phyloP scores from a whole-genome alignment of 768 basidiomycete species.

The Termitomyces sp. region DNA sequence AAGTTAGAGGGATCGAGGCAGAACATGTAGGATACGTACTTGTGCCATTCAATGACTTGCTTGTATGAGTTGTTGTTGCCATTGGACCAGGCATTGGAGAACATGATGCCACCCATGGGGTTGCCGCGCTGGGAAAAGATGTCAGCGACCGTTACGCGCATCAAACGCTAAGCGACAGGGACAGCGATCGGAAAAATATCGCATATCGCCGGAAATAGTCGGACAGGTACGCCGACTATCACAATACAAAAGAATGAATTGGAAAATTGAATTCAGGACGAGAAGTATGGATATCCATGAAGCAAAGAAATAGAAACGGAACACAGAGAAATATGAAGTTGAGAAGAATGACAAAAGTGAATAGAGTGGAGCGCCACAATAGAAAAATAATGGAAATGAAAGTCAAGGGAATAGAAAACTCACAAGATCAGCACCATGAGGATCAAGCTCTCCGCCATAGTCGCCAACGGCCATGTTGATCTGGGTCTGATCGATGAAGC shows the following conservation, averaged over 20 bases:
- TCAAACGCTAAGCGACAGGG: constrained; percentile 4
- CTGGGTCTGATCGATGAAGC: constrained; percentile 49
- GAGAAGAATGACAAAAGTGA: background rate
- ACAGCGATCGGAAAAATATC: background rate
- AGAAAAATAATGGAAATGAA: background rate
- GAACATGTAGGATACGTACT: constrained; percentile 30
- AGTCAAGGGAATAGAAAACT: background rate
- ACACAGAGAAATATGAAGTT: background rate
- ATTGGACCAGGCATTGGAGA: constrained; percentile 46
- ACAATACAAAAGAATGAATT: background rate
- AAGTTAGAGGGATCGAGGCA: background rate
- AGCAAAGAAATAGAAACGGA: background rate
- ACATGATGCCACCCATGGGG: constrained; percentile 69
- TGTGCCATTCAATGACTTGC: constrained; percentile 67
- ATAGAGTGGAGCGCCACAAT: background rate
- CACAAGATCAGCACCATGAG: constrained; percentile 48
- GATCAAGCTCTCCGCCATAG: constrained; percentile 67
- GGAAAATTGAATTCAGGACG: background rate
- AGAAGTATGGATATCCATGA: background rate
- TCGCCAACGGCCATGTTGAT: constrained; percentile 46
- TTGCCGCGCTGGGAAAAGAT: constrained; percentile 57
- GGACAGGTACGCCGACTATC: background rate
- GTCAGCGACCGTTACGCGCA: constrained; percentile 1
- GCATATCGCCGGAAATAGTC: background rate
- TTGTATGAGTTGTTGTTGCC: constrained; percentile 33